Evolutionary conservation across 306 rosid genomes (phyloP).

Genomic region (Malus sieversii): DNA sequence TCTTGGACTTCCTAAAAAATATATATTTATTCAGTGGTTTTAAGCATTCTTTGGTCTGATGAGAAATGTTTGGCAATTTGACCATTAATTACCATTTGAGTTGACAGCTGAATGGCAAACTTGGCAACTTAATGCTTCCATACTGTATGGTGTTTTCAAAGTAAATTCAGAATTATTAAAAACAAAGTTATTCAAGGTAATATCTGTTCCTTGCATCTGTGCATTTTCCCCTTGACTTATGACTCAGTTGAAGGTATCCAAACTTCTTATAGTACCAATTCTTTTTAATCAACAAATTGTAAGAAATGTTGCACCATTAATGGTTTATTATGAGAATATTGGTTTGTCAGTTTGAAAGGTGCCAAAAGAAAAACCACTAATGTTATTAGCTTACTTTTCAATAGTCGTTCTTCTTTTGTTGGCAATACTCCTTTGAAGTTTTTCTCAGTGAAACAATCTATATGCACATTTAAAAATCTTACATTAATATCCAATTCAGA

Average conservation of each 20-base stretch:
- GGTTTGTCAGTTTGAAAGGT: no score
- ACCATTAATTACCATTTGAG: conserved; percentile 13
- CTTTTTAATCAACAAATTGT: no score
- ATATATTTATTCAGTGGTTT: not conserved
- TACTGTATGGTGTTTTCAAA: conserved; percentile 61
- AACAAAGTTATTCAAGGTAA: conserved; percentile 55
- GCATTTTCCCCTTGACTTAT: not conserved
- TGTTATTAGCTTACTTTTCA: no score
- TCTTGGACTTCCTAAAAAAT: not conserved
- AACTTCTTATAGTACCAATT: not conserved
- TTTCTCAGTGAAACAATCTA: no score
- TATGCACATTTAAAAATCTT: no score
- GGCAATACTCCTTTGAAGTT: no score
- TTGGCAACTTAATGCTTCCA: conserved; percentile 57
- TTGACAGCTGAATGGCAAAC: conserved; percentile 59
- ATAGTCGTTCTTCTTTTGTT: no score
- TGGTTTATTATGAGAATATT: no score
- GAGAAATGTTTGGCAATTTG: not conserved
- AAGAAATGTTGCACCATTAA: no score
- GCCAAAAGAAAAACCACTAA: no score
- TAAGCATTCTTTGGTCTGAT: not conserved
- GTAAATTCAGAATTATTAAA: conserved; percentile 50
- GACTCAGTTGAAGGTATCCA: not conserved
- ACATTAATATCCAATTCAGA: no score
- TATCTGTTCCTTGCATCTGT: not conserved